Base-by-base conservation (phyloP, 75 land plant genomes). In the Larix kaempferi region DNA sequence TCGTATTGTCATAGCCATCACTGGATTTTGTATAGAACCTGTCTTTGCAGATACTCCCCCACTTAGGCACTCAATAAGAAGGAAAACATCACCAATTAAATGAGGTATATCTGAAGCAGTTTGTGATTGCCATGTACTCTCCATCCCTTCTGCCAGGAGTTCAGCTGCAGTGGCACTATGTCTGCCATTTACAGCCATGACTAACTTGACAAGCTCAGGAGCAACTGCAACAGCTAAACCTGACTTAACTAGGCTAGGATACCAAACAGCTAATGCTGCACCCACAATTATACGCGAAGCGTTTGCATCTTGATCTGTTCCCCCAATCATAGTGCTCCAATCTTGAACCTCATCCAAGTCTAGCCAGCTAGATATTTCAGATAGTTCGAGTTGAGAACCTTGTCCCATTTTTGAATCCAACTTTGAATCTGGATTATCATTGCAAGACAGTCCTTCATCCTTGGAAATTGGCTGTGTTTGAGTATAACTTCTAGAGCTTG, bases 101-200 rank as follows among this genome's bases (percentile, higher is more conserved):
- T 78, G 90, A 59, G 96, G 86, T 77, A 95, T 86, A 77, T 93
- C 95, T 79, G 78, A 67, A 54, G 82, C 85, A 72, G 92, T 80
- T 69, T 85, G 83, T 12, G 58, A 25, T 66, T 88, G 87, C 98
- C 98, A 95, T 25, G 89, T 94, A 77, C 76, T 88, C 33, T 91
- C 94, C 98, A 95, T 93, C 11, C 98, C 98, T 59, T 93, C 98
- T 25, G 94, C 90, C 25, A 95, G 86, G 59, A 95, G 83, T 78
- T 95, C 98, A 71, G 96, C 96, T 62, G 98, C 98, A 60, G 92
- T 90, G 61, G 92, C 79, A 81, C 96, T 91, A 81, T 91, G 92
- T 77, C 82, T 89, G n/a, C 87, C 96, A 83, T 88, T 89, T 74
- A 85, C 83, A n/a, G 90, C 80, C 88, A 90, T 88, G 52, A 95